A percentile compares a stretch with the other conserved stretches of the same genome.
These are phyloP conservation scores for Talaromyces nanjingensis DNA, from an alignment of 495 filamentous ascomycete genomes.

Conservation along the genomic window DNA sequence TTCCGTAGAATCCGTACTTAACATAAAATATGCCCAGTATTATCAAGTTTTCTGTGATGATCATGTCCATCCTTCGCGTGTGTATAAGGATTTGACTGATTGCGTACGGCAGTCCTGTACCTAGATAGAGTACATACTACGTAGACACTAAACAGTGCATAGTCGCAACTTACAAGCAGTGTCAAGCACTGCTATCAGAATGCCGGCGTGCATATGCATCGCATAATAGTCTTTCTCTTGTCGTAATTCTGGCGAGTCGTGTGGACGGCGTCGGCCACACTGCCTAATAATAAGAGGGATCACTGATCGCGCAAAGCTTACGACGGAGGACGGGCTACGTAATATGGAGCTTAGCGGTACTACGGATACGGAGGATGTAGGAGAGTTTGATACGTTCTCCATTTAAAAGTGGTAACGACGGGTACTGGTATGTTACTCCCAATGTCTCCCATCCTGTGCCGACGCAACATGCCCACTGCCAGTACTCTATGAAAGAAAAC, in stretches of 20 bases:
- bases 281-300: too few species aligned
- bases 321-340: background rate
- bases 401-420: background rate
- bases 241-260: too few species aligned
- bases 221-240: too few species aligned
- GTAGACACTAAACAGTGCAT: too few species aligned
- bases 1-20: background rate
- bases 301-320: background rate
- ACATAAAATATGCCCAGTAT: background rate
- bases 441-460: background rate
- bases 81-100: background rate
- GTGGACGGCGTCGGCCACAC: too few species aligned
- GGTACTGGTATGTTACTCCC: background rate
- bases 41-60: background rate
- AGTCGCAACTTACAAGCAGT: too few species aligned
- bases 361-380: background rate
- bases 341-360: background rate
- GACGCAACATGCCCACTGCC: background rate
- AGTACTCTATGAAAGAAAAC: too few species aligned
- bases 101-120: too few species aligned
- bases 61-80: background rate
- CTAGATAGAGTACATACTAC: too few species aligned
- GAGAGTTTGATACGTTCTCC: background rate
- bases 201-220: too few species aligned
- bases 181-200: too few species aligned